These are phyloP conservation scores for Phyllosticta citribraziliensis DNA, from an alignment of 2,329 filamentous ascomycete species.

Conservation along the genomic window DNA sequence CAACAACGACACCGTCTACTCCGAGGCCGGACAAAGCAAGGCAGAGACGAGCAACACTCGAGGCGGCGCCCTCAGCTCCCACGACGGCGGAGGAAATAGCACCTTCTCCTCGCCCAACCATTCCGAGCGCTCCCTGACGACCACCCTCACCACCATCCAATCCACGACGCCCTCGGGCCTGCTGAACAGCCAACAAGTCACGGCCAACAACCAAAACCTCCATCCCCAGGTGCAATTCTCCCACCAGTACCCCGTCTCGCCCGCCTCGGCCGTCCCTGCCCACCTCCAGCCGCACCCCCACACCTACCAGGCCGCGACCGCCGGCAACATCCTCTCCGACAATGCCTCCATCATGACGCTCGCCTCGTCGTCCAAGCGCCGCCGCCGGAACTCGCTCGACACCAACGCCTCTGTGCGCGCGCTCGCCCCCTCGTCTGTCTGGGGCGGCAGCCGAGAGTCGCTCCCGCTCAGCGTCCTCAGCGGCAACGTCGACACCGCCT, in stretches of 20 bases:
- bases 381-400: constrained; percentile 69
- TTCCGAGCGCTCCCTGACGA: constrained; percentile 70
- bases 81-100: constrained; percentile 54
- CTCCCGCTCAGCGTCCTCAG: constrained; percentile 70
- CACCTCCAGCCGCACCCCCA: constrained; percentile 57
- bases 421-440: constrained; percentile 71
- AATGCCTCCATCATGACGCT: constrained; percentile 80
- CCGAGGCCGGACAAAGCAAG: constrained; percentile 68
- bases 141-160: constrained; percentile 77
- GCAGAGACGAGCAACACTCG: constrained; percentile 66
- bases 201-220: constrained; percentile 20
- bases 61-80: constrained; percentile 45
- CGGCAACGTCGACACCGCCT: constrained; percentile 51
- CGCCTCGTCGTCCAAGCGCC: constrained; percentile 70
- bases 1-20: constrained; percentile 65
- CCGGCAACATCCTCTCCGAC: constrained; percentile 73
- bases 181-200: constrained; percentile 25
- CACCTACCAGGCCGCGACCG: constrained; percentile 68
- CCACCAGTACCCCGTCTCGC: constrained; percentile 47
- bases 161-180: constrained; percentile 53
- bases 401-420: constrained; percentile 79
- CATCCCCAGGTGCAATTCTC: constrained; percentile 41
- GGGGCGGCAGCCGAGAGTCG: constrained; percentile 71
- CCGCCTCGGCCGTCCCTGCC: constrained; percentile 63
- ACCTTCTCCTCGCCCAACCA: constrained; percentile 77